These are phyloP conservation scores for Isabelozyma pseudorhagii DNA, from an alignment of 805 yeast species.

Conservation along the genomic window DNA sequence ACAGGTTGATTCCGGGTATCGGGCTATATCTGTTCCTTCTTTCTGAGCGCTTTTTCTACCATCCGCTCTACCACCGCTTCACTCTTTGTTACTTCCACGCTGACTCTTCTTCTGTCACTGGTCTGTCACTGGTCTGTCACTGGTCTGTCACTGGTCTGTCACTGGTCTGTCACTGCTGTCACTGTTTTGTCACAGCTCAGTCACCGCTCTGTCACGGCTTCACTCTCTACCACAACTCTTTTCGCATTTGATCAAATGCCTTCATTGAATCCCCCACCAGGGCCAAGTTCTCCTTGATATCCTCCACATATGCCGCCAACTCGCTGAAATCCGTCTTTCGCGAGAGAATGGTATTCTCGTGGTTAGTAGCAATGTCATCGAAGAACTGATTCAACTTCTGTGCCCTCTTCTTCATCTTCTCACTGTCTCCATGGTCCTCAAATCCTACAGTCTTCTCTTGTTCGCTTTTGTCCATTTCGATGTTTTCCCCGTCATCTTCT, in stretches of 20 bases:
- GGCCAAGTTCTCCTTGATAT: conserved; percentile 47
- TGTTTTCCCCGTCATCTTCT: background rate
- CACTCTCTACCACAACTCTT: conserved; percentile 35
- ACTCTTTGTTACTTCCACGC: no score
- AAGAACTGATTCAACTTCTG: conserved; percentile 23
- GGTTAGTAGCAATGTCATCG: conserved; percentile 11
- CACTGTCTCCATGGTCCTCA: conserved; percentile 10
- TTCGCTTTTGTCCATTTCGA: background rate
- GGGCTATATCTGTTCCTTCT: background rate
- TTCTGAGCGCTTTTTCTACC: background rate
- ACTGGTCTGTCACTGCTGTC: no score
- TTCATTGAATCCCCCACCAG: conserved; percentile 51
- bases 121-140: no score
- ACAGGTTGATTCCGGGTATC: no score
- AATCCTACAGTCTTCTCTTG: background rate
- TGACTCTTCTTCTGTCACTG: no score
- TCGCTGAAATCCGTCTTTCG: conserved; percentile 51
- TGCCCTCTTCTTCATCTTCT: conserved; percentile 23
- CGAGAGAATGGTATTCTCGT: conserved; percentile 26
- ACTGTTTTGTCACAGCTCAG: no score
- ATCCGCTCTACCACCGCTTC: no score
- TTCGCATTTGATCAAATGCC: conserved; percentile 42
- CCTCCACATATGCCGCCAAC: conserved; percentile 47
- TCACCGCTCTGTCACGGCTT: no score
- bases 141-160: no score